Evolutionary conservation across 2,329 filamentous ascomycete genomes (phyloP).

Genomic region (Eurotiales sp.): DNA sequence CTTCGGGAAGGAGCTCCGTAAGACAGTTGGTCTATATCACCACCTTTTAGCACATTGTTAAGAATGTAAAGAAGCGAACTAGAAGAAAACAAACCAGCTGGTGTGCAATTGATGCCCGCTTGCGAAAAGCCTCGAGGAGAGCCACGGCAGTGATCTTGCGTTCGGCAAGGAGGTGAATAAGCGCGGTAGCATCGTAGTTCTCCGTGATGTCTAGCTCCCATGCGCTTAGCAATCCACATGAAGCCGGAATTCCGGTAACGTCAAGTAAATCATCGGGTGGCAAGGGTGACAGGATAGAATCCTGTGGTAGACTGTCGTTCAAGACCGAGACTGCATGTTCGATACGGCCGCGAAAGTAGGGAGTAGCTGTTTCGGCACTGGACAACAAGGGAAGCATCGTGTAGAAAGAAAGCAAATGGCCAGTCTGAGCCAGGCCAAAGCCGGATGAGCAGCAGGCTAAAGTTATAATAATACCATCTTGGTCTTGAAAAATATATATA

Average conservation of each 20-base stretch:
- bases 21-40: not conserved
- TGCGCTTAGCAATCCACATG: not conserved
- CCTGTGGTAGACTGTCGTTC: not conserved
- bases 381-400: not conserved
- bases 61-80: too few species aligned
- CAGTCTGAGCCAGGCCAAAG: too few species aligned
- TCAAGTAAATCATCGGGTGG: not conserved
- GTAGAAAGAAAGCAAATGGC: not conserved
- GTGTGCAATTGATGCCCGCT: constrained; percentile 29
- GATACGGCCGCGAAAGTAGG: not conserved
- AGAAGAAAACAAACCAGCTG: constrained; percentile 18
- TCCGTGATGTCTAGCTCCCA: not conserved
- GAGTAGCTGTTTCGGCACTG: not conserved
- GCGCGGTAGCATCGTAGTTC: not conserved
- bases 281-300: not conserved
- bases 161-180: not conserved
- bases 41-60: too few species aligned
- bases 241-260: not conserved
- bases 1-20: not conserved
- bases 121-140: constrained; percentile 43
- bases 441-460: too few species aligned
- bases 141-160: not conserved
- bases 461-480: too few species aligned
- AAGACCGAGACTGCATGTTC: not conserved
- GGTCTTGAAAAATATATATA: too few species aligned